Evolutionary conservation across 208 protist species (phyloP), one percentile per base, ranked within the genome.

Genomic region (Herpetomonas muscarum): DNA sequence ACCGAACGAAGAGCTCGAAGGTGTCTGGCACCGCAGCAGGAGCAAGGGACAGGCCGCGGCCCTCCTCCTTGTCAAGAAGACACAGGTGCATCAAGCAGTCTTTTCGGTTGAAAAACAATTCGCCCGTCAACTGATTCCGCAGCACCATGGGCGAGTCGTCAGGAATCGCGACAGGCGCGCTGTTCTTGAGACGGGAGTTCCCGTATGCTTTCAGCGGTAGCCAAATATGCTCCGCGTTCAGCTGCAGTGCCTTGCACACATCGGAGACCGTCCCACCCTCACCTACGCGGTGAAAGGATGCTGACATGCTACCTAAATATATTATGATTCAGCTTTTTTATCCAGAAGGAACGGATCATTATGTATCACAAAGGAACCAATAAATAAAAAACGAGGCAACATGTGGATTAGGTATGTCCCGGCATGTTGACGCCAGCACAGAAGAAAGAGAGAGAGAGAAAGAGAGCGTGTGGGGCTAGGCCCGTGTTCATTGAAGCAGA

Each of bases 1-100:
- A 85, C 13, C 80, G 81, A 13, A 81, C 68, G 71, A 80, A 93
- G 1, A 90, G 44, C 13, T 66, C 70, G 44, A 44, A 87, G 24
- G 47, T 55, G 0, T 19, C 9, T 5, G 79, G 81, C 1, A 85
- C 48, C 15, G 49, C 48, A 21, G 31, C 49, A 2, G 76, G 70
- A 10, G 67, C 59, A 15, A 91, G 54, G 0, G 34, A 47, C 48
- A 76, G 47, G 5, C 53, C 71, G 17, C 2, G 9, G 22, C 50
- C 60, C 31, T 74, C 52, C 3, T 52, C 42, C 45, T 59, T 61
- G 26, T 50, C 42, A 10, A 67, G 19, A 6, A 81, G 44, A 12
- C 62, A 52, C 15, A 85, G 44, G 0, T 54, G 60, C 12, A 68
- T 12, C 28, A 79, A 48, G 25, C 77, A 80, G 37, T 69, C 73